Percentiles rank a stretch among this genome's conserved stretches.
Evolutionary conservation across 148 eudicot species (phyloP).

Genomic region (Rhododendron griersonianum): DNA sequence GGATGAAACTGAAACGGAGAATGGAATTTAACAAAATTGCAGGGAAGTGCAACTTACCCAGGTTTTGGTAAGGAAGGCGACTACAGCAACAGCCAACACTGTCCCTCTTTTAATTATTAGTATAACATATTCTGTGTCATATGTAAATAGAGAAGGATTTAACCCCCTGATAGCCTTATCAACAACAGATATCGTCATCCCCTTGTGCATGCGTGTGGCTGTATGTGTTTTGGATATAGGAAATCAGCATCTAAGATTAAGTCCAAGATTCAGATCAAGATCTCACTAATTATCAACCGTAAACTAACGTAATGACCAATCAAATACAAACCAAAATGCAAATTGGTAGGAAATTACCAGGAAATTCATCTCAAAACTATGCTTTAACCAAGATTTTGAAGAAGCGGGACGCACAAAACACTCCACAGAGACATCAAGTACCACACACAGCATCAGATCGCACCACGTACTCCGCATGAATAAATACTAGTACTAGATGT

Average conservation of each 20-base stretch:
- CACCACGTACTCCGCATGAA: background rate
- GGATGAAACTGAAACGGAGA: background rate
- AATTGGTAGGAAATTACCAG: background rate
- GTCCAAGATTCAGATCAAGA: slow-evolving; percentile 4
- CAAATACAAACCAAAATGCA: background rate
- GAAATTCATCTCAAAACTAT: background rate
- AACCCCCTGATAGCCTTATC: background rate
- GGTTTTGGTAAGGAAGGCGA: background rate
- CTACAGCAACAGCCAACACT: background rate
- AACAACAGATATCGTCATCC: background rate
- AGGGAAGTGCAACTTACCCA: slow-evolving; percentile 3
- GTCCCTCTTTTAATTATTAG: background rate
- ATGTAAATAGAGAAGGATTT: background rate
- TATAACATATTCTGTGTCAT: background rate
- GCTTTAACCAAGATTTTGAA: background rate
- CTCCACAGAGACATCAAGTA: background rate
- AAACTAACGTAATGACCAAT: background rate
- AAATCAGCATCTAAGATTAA: background rate
- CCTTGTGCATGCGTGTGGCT: background rate
- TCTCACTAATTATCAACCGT: background rate
- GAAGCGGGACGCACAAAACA: background rate
- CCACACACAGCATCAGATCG: slow-evolving; percentile 6
- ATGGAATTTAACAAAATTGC: background rate
- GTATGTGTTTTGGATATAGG: no score
- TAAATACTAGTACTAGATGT: background rate